Percentiles rank a stretch among this genome's conserved stretches.
Conservation (phyloP, 2,329 filamentous ascomycete genomes). For the Fusarium austroafricanum region DNA sequence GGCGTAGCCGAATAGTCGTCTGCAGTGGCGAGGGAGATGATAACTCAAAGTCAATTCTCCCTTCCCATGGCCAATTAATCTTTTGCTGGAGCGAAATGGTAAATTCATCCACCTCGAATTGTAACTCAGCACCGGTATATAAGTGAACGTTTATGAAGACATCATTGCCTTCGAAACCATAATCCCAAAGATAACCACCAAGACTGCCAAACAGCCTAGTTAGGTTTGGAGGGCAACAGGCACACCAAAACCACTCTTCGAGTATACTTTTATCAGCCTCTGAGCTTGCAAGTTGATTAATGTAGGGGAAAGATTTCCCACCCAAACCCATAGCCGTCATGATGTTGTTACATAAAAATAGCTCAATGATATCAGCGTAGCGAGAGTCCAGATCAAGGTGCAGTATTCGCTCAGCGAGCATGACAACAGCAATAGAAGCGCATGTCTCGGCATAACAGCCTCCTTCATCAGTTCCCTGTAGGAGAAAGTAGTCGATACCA, state of each 20-base stretch:
- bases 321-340: conserved; percentile 67
- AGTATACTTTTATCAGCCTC: not conserved
- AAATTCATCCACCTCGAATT: conserved; percentile 50
- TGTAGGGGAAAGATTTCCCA: conserved; percentile 70
- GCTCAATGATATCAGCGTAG: conserved; percentile 70
- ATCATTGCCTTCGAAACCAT: conserved; percentile 44
- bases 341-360: conserved; percentile 70
- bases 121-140: conserved; percentile 61
- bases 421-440: conserved; percentile 61
- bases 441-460: conserved; percentile 31
- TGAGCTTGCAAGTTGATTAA: conserved; percentile 67
- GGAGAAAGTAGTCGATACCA: conserved; percentile 34
- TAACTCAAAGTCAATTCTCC: not conserved
- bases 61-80: conserved; percentile 67
- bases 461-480: conserved; percentile 19
- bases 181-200: conserved; percentile 67
- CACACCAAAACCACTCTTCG: conserved; percentile 59
- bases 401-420: conserved; percentile 68
- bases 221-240: conserved; percentile 71
- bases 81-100: conserved; percentile 52
- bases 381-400: conserved; percentile 63
- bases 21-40: not conserved
- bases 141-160: conserved; percentile 64
- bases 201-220: conserved; percentile 65
- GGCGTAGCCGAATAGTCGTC: not conserved